Percentiles rank a stretch among this genome's conserved stretches.
These are phyloP conservation scores for Sporothrix sp. DNA, from an alignment of 2,329 filamentous ascomycete genomes.

Conservation along the genomic window DNA sequence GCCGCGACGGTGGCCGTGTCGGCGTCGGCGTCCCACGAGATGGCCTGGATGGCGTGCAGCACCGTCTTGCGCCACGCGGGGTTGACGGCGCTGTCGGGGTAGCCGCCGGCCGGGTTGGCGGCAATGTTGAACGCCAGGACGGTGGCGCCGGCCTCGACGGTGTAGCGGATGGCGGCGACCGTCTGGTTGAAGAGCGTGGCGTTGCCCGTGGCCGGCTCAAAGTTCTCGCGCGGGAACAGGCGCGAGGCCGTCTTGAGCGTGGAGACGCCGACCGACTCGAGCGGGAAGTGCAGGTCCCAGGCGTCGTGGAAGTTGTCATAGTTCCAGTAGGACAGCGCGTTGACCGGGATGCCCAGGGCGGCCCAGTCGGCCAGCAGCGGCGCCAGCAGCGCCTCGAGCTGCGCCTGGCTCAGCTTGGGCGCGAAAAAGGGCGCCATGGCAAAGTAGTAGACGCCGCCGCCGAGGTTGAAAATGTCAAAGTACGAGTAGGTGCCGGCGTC, in stretches of 20 bases:
- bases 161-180: slow-evolving; percentile 26
- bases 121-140: slow-evolving; percentile 34
- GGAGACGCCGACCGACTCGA: slow-evolving; percentile 29
- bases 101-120: slow-evolving; percentile 17
- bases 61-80: slow-evolving; percentile 39
- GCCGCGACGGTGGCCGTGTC: slow-evolving; percentile 16
- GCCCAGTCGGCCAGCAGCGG: slow-evolving; percentile 21
- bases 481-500: slow-evolving; percentile 25
- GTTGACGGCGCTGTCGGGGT: slow-evolving; percentile 35
- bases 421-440: slow-evolving; percentile 22
- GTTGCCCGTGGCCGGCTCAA: slow-evolving; percentile 24
- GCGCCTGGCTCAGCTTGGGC: slow-evolving; percentile 16
- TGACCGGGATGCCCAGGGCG: slow-evolving; percentile 19
- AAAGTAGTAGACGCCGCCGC: slow-evolving; percentile 19
- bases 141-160: slow-evolving; percentile 31
- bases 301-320: slow-evolving; percentile 37
- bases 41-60: slow-evolving; percentile 28
- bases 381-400: slow-evolving; percentile 18
- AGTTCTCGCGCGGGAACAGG: slow-evolving; percentile 24
- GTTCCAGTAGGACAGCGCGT: slow-evolving; percentile 16
- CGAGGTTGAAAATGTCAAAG: slow-evolving; percentile 20
- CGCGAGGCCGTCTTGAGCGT: slow-evolving; percentile 21
- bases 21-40: slow-evolving; percentile 18
- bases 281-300: slow-evolving; percentile 26
- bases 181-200: slow-evolving; percentile 23